Evolutionary conservation across 306 rosid species (phyloP).

Genomic region (Gynostemma pentaphyllum): DNA sequence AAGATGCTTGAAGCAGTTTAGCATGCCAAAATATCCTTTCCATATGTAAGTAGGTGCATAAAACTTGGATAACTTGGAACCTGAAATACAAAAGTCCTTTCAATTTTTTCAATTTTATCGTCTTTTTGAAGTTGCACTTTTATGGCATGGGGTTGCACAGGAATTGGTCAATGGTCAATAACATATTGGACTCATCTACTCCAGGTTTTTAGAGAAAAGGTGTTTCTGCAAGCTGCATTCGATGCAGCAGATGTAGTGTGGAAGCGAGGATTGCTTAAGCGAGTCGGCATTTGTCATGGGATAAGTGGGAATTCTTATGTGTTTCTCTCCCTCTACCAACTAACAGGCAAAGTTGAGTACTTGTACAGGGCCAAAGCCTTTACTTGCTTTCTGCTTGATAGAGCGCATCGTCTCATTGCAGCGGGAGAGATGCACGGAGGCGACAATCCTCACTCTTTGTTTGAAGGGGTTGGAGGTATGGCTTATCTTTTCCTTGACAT

Average conservation of each 20-base stretch:
- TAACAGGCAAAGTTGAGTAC: conserved; percentile 49
- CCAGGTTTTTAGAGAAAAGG: conserved; percentile 52
- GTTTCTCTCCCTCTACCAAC: conserved; percentile 64
- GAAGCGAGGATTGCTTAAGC: conserved; percentile 65
- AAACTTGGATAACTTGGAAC: too few species aligned
- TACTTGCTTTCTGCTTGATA: conserved; percentile 58
- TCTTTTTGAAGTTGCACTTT: too few species aligned
- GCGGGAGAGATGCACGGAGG: conserved; percentile 77
- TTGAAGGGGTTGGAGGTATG: conserved; percentile 85
- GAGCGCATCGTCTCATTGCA: conserved; percentile 34
- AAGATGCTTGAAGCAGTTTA: too few species aligned
- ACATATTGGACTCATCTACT: too few species aligned
- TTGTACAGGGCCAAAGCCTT: conserved; percentile 72
- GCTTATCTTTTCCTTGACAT: conserved; percentile 50
- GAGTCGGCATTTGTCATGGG: conserved; percentile 79
- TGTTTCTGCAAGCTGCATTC: conserved; percentile 54
- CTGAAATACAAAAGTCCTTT: too few species aligned
- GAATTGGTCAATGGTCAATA: neutral
- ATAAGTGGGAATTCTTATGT: conserved; percentile 69
- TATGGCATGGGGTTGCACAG: too few species aligned
- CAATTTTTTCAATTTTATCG: too few species aligned
- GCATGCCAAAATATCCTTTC: too few species aligned
- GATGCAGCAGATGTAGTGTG: conserved; percentile 71
- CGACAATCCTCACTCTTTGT: conserved; percentile 55
- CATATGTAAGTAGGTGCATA: too few species aligned